A percentile compares a stretch with the other conserved stretches of the same genome.
Evolutionary conservation across 2,329 filamentous ascomycete genomes (phyloP).

Genomic region (Botrytis byssoidea): DNA sequence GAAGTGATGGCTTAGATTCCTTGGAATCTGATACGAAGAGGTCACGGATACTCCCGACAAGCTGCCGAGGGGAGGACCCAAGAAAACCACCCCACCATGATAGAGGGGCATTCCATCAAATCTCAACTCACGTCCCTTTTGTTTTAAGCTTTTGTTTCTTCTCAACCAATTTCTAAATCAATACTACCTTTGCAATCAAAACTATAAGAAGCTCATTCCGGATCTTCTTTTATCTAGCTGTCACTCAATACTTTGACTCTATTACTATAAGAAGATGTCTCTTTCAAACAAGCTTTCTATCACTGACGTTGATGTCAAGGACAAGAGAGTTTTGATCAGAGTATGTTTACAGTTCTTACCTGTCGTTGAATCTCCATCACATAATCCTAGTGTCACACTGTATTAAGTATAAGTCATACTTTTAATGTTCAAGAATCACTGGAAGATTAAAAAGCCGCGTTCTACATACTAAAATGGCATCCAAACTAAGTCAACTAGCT

Average conservation of each 20-base stretch:
- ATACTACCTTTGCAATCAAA: neutral
- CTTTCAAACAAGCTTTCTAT: slow-evolving; percentile 98
- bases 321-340: slow-evolving; percentile 95
- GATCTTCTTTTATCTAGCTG: neutral
- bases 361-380: neutral
- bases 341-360: slow-evolving; percentile 54
- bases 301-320: slow-evolving; percentile 94
- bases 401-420: neutral
- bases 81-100: slow-evolving; percentile 29
- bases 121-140: slow-evolving; percentile 27
- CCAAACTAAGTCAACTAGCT: slow-evolving; percentile 23
- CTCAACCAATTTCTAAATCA: slow-evolving; percentile 15
- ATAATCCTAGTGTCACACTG: neutral
- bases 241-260: slow-evolving; percentile 10
- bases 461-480: neutral
- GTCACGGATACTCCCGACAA: slow-evolving; percentile 14
- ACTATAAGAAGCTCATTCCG: slow-evolving; percentile 2
- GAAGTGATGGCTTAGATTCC: neutral
- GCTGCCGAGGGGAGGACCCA: slow-evolving; percentile 12
- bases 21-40: slow-evolving; percentile 10
- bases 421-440: neutral
- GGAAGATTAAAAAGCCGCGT: no score
- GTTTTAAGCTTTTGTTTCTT: slow-evolving; percentile 24
- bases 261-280: slow-evolving; percentile 64
- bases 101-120: slow-evolving; percentile 30